Evolutionary conservation across 2,329 filamentous ascomycete species (phyloP).

Genomic region (Berkeleyomyces rouxiae): DNA sequence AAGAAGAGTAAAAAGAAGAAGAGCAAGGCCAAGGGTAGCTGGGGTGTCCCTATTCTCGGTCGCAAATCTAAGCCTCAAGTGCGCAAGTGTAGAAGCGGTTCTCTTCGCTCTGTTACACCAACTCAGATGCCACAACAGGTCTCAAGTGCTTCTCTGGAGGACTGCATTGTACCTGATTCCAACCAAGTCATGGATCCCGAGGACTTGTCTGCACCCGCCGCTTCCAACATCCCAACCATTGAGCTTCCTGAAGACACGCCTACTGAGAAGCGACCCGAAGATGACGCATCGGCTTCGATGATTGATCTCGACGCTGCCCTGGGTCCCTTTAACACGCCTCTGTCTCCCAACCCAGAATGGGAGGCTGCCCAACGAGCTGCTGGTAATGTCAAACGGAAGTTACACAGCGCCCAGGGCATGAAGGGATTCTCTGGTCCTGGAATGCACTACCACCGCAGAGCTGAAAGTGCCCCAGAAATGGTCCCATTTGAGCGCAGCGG

Average conservation of each 20-base stretch:
- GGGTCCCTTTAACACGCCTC: constrained; percentile 76
- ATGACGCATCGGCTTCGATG: constrained; percentile 58
- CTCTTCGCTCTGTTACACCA: constrained; percentile 30
- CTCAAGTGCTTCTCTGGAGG: constrained; percentile 15
- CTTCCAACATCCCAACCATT: constrained; percentile 17
- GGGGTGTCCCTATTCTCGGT: constrained; percentile 51
- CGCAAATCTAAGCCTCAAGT: constrained; percentile 38
- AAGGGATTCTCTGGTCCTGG: constrained; percentile 51
- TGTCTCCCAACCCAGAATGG: constrained; percentile 45
- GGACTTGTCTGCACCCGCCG: not conserved
- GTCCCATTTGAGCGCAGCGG: constrained; percentile 51
- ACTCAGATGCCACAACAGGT: not conserved
- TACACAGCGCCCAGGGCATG: constrained; percentile 63
- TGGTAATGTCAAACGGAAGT: constrained; percentile 41
- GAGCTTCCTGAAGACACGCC: constrained; percentile 7
- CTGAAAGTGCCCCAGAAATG: constrained; percentile 67
- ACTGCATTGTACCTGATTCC: constrained; percentile 10
- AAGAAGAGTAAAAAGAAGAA: constrained; percentile 38
- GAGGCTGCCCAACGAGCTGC: constrained; percentile 46
- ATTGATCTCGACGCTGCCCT: constrained; percentile 91
- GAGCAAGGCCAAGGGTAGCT: constrained; percentile 27
- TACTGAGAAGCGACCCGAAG: constrained; percentile 20
- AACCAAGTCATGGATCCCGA: constrained; percentile 12
- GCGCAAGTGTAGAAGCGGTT: constrained; percentile 24
- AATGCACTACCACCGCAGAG: constrained; percentile 60